Conservation (phyloP, 2,329 filamentous ascomycete genomes). For the Rhinocladiella mackenziei region DNA sequence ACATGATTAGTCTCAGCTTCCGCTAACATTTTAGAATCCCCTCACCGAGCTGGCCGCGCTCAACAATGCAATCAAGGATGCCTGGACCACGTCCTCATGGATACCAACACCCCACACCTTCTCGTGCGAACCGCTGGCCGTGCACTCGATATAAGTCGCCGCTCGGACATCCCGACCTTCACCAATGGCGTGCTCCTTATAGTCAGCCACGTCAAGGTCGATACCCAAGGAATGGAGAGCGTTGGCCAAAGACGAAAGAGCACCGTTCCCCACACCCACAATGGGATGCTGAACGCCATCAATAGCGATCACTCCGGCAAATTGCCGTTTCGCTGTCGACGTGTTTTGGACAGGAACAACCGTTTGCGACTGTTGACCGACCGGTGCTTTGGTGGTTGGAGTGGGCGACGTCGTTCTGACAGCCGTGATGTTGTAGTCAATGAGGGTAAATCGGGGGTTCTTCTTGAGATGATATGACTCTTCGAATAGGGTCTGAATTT, state of each 20-base stretch:
- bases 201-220: conserved; percentile 85
- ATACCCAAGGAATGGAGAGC: conserved; percentile 75
- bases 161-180: conserved; percentile 78
- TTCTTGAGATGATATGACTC: conserved; percentile 77
- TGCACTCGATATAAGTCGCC: conserved; percentile 93
- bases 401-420: conserved; percentile 75
- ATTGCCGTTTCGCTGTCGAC: conserved; percentile 72
- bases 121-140: conserved; percentile 59
- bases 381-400: conserved; percentile 59
- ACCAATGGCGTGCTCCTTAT: conserved; percentile 94
- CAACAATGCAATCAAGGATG: conserved; percentile 78
- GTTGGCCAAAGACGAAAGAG: conserved; percentile 81
- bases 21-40: conserved; percentile 27
- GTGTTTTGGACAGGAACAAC: conserved; percentile 50
- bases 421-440: conserved; percentile 87
- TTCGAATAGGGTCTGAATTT: conserved; percentile 87
- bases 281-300: conserved; percentile 76
- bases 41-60: conserved; percentile 81
- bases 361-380: conserved; percentile 47
- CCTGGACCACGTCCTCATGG: conserved; percentile 87
- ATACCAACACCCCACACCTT: conserved; percentile 89
- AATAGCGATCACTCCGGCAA: conserved; percentile 78
- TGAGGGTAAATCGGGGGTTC: conserved; percentile 77
- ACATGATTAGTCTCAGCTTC: conserved; percentile 10
- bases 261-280: conserved; percentile 78